Evolutionary conservation across 345 rosid species (phyloP), one percentile per base, ranked within the genome.

Genomic region (Heritiera fomes): DNA sequence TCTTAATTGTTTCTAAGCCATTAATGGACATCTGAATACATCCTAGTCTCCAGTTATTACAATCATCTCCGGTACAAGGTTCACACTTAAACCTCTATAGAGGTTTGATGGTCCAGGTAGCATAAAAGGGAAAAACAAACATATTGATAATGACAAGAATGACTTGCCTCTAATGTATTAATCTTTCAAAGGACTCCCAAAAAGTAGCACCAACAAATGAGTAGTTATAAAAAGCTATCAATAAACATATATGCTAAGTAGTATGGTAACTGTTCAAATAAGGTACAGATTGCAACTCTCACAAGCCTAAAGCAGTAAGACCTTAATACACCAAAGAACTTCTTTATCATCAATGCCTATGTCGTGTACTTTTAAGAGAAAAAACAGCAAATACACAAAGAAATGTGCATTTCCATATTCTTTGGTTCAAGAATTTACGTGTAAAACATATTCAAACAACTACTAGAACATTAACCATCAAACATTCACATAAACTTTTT

Each of bases 1-100:
- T 18, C 63, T 71, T 56, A 55, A 14, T 71, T 15, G 23, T 50
- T 71, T 71, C 60, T 28, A 71, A 30, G 45, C 60, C 75, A 71
- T 71, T 50, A 49, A 71, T 71, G 28, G 50, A 0, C 9, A 14
- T 17, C 8, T 18, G 15, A 68, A 46, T 20, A 41, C 12, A n/a
- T 65, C 47, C 14, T 14, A 66, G 13, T 17, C 14, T 17, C 49
- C 2, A 10, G 14, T 52, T 71, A 50, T 30, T 15, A 71, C 13
- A 71, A 71, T 8, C 14, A 50, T 45, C 40, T 28, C 28, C 4
- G 17, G 61, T 23, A 32, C 41, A 17, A 71, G 28, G 28, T 8
- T 30, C 15, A 30, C 2, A 56, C 32, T 20, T 52, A 34, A 71
- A 50, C 13, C 73, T 49, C 38, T 28, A 11, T 69, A 7, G 73